Conservation (phyloP, 495 filamentous ascomycete species). For the Recurvomyces mirabilis region DNA sequence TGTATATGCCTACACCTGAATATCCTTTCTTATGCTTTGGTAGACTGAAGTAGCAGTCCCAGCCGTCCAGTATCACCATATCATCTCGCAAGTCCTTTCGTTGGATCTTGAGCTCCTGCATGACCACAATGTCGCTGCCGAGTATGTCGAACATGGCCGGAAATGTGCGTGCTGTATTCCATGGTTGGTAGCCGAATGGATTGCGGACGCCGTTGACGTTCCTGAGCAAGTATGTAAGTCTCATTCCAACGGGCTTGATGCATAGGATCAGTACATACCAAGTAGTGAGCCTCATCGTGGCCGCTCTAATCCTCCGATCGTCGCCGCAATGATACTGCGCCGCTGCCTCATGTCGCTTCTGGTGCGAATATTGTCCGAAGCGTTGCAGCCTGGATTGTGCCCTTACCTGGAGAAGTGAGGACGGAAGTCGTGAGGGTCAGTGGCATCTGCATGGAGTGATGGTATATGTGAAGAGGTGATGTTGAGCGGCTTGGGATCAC, state of each 20-base stretch:
- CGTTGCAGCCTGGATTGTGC: no score
- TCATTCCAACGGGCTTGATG: conserved; percentile 78
- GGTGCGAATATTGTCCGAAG: no score
- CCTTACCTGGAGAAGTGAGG: no score
- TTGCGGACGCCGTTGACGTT: conserved; percentile 97
- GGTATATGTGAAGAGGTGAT: no score
- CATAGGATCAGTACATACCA: conserved; percentile 16
- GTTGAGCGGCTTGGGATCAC: no score
- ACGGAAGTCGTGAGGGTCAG: no score
- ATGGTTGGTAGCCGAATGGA: conserved; percentile 92
- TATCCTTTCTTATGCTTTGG: conserved; percentile 96
- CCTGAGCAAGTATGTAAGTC: conserved; percentile 43
- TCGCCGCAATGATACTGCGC: not conserved
- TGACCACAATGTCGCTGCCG: conserved; percentile 84
- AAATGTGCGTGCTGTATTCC: conserved; percentile 78
- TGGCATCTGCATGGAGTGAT: no score
- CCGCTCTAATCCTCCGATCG: not conserved
- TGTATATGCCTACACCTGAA: conserved; percentile 91
- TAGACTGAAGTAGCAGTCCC: conserved; percentile 94
- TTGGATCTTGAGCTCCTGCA: conserved; percentile 96
- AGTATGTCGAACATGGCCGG: conserved; percentile 92
- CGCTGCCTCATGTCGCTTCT: not conserved
- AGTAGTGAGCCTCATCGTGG: conserved; percentile 20
- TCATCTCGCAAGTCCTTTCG: conserved; percentile 86
- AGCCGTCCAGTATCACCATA: conserved; percentile 90